Evolutionary conservation across 2,329 filamentous ascomycete species (phyloP), one percentile per base, ranked within the genome.

Genomic region (Dactylonectria estremocensis): DNA sequence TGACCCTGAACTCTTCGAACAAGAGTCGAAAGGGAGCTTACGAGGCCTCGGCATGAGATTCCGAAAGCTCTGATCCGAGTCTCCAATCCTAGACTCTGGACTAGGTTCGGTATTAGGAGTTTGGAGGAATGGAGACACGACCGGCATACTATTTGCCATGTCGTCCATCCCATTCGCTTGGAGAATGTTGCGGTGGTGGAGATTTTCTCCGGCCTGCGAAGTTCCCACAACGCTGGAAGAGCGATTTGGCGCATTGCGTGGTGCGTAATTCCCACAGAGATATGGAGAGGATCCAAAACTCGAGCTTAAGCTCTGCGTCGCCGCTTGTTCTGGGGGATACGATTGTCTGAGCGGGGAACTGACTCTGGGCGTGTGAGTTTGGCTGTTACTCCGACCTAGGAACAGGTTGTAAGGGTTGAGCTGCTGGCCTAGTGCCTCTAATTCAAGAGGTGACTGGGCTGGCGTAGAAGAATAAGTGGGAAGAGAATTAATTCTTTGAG

Each of bases 1-100:
- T 40, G n/a, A 45, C 13, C 13, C 18, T 13, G 24, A 22, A 10
- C 13, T 43, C 22, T 66, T 72, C 18, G 56, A 8, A 2, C 37
- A 18, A 16, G 63, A 53, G 37, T 59, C 60, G 49, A 79, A 80
- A 3, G 79, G 79, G 11, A 80, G 73, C 11, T 72, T 70, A 18
- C 79, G 77, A 48, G 77, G 78, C 14, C 49, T 73, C 3, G 79
- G 79, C 76, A 80, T 77, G 2, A 74, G 55, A 45, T 75, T 64
- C 20, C 74, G 76, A 59, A 79, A 80, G 48, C 69, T 52, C n/a
- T 59, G 22, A 1, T 24, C 13, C 11, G 28, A 16, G 16, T 16
- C 14, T 10, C 5, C 24, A n/a, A 16, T 9, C 3, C 5, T 14
- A 22, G 18, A 14, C 7, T 43, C 31, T 16, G 35, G 9, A 10